Conservation (phyloP, 805 yeast genomes). For the Kodamaea kaohsiungensis region DNA sequence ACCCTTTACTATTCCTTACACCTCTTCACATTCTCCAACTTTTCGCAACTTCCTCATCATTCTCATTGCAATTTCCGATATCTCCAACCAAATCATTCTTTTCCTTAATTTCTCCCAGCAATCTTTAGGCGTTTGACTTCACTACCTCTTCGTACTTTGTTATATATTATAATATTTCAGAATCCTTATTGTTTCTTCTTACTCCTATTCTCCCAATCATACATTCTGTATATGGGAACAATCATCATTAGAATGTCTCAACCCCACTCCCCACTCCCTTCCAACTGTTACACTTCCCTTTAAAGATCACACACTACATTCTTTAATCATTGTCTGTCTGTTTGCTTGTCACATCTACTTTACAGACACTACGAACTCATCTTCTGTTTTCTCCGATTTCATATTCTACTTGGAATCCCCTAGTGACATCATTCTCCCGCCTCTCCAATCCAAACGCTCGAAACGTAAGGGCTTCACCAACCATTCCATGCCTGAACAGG, state of each 20-base stretch:
- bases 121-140: neutral
- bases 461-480: neutral
- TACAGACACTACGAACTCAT: neutral
- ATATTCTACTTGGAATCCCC: neutral
- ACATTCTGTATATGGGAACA: neutral
- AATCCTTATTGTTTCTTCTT: neutral
- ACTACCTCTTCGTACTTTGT: neutral
- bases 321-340: neutral
- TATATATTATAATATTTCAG: neutral
- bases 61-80: neutral
- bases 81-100: neutral
- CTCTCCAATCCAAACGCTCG: neutral
- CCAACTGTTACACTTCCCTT: no score
- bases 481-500: neutral
- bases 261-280: no score
- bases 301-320: neutral
- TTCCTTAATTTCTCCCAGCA: neutral
- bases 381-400: no score
- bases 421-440: conserved; percentile 1
- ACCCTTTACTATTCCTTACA: no score
- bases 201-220: neutral
- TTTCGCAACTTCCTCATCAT: neutral
- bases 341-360: no score
- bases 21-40: neutral
- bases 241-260: no score